phyloP scores from a whole-genome alignment of 1,284 basidiomycete genomes.

The Cryptococcus deneoformans region DNA sequence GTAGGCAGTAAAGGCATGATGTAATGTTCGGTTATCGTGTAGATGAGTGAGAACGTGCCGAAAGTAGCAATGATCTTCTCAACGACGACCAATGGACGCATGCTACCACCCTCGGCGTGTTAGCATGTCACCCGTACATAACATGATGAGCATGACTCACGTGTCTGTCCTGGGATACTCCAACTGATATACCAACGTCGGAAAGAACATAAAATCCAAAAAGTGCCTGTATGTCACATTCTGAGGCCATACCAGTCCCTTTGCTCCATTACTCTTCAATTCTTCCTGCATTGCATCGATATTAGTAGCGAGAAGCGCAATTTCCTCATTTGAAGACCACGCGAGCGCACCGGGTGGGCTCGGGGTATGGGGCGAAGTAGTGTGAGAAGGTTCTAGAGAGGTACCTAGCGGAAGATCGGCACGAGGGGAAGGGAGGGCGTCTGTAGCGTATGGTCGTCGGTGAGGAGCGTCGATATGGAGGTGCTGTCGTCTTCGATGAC shows the following conservation, averaged over 20 bases:
- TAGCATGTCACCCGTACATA: neutral
- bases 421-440: constrained; percentile 33
- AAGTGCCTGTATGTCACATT: constrained; percentile 86
- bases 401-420: constrained; percentile 42
- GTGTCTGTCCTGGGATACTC: constrained; percentile 88
- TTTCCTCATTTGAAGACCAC: constrained; percentile 66
- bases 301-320: constrained; percentile 70
- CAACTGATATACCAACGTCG: constrained; percentile 92
- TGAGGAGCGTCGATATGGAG: constrained; percentile 2
- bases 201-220: constrained; percentile 81
- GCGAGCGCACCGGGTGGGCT: constrained; percentile 57
- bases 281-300: constrained; percentile 75
- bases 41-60: constrained; percentile 90
- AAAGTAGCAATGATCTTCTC: constrained; percentile 95
- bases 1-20: constrained; percentile 78
- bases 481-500: constrained; percentile 4
- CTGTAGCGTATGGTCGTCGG: constrained; percentile 20
- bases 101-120: constrained; percentile 52
- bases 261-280: constrained; percentile 64
- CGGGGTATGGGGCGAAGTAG: constrained; percentile 45
- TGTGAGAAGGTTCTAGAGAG: constrained; percentile 44
- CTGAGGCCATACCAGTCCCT: constrained; percentile 70
- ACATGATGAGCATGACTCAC: constrained; percentile 49
- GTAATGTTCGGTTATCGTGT: constrained; percentile 86
- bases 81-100: constrained; percentile 86